A percentile compares a stretch with the other conserved stretches of the same genome.
Conservation (phyloP, 257 asterid species). For the Nicotiana noctiflora region DNA sequence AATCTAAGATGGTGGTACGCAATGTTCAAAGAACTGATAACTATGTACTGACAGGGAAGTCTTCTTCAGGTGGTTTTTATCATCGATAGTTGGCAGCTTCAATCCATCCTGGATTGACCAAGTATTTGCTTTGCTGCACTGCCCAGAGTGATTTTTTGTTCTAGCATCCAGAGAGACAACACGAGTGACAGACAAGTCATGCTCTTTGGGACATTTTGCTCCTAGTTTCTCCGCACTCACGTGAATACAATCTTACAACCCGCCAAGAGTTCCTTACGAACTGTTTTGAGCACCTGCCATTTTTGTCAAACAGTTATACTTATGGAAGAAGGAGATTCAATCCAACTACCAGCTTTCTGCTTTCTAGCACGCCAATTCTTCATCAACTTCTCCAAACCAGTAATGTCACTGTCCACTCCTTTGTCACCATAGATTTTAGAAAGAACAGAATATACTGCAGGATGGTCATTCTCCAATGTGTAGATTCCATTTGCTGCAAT, state of each 20-base stretch:
- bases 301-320: conserved; percentile 50
- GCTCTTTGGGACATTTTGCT: conserved; percentile 47
- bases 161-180: conserved; percentile 58
- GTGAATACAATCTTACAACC: conserved; percentile 56
- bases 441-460: conserved; percentile 4
- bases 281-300: conserved; percentile 40
- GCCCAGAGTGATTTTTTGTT: conserved; percentile 64
- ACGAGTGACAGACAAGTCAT: conserved; percentile 51
- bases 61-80: too few species aligned
- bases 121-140: not conserved
- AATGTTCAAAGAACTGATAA: too few species aligned
- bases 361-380: conserved; percentile 4
- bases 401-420: not conserved
- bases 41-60: too few species aligned
- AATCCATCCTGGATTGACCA: too few species aligned
- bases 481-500: conserved; percentile 6
- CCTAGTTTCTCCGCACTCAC: conserved; percentile 61
- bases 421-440: conserved; percentile 2
- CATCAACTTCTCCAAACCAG: conserved; percentile 6
- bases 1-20: too few species aligned
- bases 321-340: not conserved
- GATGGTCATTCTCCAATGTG: not conserved
- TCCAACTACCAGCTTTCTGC: conserved; percentile 13
- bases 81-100: too few species aligned
- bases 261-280: conserved; percentile 45